Evolutionary conservation across 2,329 filamentous ascomycete species (phyloP), one percentile per base, ranked within the genome.

Genomic region (Aureobasidium sp.): DNA sequence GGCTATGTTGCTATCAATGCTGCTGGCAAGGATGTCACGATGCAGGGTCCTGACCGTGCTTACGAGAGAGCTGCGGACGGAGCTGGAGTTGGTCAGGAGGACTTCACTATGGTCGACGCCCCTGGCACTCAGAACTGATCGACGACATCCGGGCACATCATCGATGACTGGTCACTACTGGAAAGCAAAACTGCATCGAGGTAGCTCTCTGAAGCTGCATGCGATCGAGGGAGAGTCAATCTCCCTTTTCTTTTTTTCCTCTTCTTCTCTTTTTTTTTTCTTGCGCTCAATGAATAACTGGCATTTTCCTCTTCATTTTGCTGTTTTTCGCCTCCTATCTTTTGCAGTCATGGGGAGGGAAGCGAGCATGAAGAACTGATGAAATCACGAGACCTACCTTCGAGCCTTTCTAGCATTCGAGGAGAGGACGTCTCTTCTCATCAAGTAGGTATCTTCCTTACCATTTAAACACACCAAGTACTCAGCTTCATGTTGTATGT

Each of bases 51-150:
- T 5, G 17, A 57, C 27, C 17, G 14, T 27, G 42, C 31, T 9
- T 34, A 14, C 6, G 41, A 44, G 11, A 8, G 5, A 1, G 36
- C 44, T 47, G 22, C 11, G 11, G 11, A 39, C 5, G 39, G 15
- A 27, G 29, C 25, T n/a, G 31, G 25, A 17, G 8, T 14, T 15
- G 55, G 17, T 4, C 12, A 27, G 27, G 41, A 60, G 17, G 45
- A 60, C 36, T 60, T 6, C 34, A 36, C 27, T 36, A 49, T 60
- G 44, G 34, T 60, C 34, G 45, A 60, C 27, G 45, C 57, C 3
- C 36, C 51, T 42, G 9, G 29, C 17, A 17, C 55, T 17, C 29
- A 25, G 7, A n/a, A 22, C 14, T 58, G 42, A 45, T 55, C 9
- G 20, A 27, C 22, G 25, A 8, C 22, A 29, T 6, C 2, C 14